phyloP scores from a whole-genome alignment of 176 grass and related monocot species.

The Oryza officinalis region DNA sequence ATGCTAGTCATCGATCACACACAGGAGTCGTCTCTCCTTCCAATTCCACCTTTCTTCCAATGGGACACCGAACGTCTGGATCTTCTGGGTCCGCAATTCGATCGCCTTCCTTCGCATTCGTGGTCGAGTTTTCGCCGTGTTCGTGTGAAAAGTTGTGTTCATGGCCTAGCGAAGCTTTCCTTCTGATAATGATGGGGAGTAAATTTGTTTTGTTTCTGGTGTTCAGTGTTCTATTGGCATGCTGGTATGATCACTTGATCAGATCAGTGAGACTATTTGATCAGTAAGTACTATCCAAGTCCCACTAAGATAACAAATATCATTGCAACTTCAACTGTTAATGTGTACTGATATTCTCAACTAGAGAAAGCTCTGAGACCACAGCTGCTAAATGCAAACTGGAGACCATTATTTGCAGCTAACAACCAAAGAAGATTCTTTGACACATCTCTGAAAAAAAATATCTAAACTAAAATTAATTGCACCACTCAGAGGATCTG shows the following conservation, averaged over 20 bases:
- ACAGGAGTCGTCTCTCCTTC: slow-evolving; percentile 25
- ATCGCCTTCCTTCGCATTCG: background rate
- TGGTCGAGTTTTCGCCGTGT: background rate
- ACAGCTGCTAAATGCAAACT: background rate
- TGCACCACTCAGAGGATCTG: slow-evolving; percentile 19
- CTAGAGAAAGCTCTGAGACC: background rate
- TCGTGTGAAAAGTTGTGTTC: background rate
- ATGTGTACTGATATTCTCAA: background rate
- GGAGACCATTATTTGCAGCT: background rate
- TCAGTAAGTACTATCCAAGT: background rate
- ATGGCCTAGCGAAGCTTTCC: background rate
- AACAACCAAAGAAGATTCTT: background rate
- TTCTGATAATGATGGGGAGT: background rate
- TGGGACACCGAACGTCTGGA: slow-evolving; percentile 9
- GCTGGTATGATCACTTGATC: background rate
- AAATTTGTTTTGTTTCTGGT: background rate
- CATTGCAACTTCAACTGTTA: background rate
- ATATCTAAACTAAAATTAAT: background rate
- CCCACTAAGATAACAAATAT: background rate
- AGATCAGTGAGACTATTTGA: background rate
- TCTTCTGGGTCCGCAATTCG: slow-evolving; percentile 4
- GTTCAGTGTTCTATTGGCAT: background rate
- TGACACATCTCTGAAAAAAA: background rate
- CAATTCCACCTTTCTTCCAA: background rate
- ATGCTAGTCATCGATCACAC: background rate